Base-by-base conservation (phyloP, 306 rosid species). In the Vigna trinervia region DNA sequence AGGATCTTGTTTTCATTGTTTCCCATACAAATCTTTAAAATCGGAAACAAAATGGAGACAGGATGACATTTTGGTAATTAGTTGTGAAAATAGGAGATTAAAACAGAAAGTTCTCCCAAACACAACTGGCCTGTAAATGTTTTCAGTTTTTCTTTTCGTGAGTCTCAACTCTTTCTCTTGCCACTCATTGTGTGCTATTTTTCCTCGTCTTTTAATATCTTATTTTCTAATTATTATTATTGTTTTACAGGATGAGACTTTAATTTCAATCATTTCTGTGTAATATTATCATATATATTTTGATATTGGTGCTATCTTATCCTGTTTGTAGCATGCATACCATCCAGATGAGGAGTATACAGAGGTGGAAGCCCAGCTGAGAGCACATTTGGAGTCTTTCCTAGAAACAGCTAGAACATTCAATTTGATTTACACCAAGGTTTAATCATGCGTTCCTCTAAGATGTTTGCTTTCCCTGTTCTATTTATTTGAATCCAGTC, bases 341-440 rank as follows among this genome's bases (percentile, higher is more conserved):
- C 90, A 92, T 89, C 98, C 98, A 43, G 90, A 94, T 48, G 98
- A 94, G 85, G 98, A 88, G 81, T 90, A 92, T 65, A 82, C 86
- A 8, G 93, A 88, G 82, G 96, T 89, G 77, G 98, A 94, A 78
- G 80, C 97, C 83, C 91, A 91, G 73, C 83, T 94, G 85, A 89
- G 98, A 39, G 82, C 85, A 17, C 93, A 90, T 80, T 86, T 94
- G 88, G 96, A 89, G 79, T 94, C 97, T 72, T 94, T 94, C 79
- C 90, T 94, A 53, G 97, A 94, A 87, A 94, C 98, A 54, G 98
- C 98, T 28, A 90, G 96, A 84, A 80, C 93, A 58, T 94, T 90
- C 86, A 94, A 94, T 83, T 81, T 79, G 72, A 94, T 94, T 71
- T 94, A 92, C 85, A 89, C 97, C 41, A 94, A 94, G 98, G 98